Percentiles rank a stretch among this genome's conserved stretches.
phyloP scores from a whole-genome alignment of 2,329 filamentous ascomycete species.

The Neofusicoccum cordaticola region DNA sequence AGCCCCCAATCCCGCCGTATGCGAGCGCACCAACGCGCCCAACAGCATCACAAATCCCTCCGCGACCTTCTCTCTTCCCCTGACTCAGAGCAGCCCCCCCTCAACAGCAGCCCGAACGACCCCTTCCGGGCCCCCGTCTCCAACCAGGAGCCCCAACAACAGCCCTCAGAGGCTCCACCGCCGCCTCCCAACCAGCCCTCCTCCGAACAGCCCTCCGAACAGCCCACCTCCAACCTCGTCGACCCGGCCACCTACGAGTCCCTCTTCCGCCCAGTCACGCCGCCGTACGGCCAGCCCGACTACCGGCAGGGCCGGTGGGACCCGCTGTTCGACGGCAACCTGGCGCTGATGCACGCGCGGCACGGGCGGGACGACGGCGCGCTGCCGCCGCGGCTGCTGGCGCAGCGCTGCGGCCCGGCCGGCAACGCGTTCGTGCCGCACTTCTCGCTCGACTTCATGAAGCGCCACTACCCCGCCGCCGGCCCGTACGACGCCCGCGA shows the following conservation, averaged over 20 bases:
- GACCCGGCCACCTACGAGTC: not conserved
- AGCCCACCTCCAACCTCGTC: not conserved
- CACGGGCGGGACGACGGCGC: too few species aligned
- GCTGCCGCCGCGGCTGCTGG: not conserved
- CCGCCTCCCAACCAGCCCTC: too few species aligned
- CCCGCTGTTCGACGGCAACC: not conserved
- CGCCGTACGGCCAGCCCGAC: not conserved
- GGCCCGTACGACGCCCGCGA: not conserved
- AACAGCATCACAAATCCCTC: too few species aligned
- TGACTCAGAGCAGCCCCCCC: too few species aligned
- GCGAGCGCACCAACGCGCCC: too few species aligned
- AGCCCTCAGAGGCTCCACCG: too few species aligned
- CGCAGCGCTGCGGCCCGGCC: not conserved
- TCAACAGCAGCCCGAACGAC: too few species aligned
- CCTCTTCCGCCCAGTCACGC: not conserved
- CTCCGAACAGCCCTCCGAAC: too few species aligned
- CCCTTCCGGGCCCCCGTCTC: too few species aligned
- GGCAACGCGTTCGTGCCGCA: not conserved
- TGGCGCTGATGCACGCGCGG: not conserved
- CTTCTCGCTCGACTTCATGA: not conserved
- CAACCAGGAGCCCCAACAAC: too few species aligned
- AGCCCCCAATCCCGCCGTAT: too few species aligned
- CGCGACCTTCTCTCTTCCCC: too few species aligned
- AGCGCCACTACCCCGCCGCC: not conserved
- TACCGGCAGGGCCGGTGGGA: not conserved